Evolutionary conservation across 805 yeast species (phyloP).

Genomic region (Candida ipomoeae): DNA sequence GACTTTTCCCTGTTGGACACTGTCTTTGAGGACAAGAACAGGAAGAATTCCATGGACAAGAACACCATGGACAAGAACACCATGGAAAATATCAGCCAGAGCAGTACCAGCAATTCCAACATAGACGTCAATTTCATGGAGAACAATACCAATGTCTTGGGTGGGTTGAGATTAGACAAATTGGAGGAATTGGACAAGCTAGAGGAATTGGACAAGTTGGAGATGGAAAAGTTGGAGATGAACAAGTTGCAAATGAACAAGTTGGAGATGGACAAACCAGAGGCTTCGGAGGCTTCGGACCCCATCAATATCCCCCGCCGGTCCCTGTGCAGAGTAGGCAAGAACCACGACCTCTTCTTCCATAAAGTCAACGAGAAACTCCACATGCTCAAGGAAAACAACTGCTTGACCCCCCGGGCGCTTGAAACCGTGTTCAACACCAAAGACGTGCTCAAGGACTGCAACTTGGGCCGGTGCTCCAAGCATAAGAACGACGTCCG

Average conservation of each 20-base stretch:
- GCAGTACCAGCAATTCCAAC: not conserved
- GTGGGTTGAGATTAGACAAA: not conserved
- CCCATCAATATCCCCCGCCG: not conserved
- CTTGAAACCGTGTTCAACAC: slow-evolving; percentile 29
- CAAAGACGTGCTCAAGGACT: slow-evolving; percentile 24
- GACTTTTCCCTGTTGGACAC: not conserved
- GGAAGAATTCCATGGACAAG: no score
- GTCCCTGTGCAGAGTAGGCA: not conserved
- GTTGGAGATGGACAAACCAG: not conserved
- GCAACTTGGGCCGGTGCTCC: slow-evolving; percentile 5
- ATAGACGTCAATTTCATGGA: no score
- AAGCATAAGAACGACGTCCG: not conserved
- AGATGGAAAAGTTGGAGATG: no score
- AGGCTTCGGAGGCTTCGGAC: not conserved
- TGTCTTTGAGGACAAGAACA: not conserved
- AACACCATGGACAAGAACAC: no score
- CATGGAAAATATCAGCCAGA: no score
- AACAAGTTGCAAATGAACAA: not conserved
- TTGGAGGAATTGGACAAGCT: not conserved
- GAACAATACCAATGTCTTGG: no score
- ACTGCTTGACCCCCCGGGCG: slow-evolving; percentile 21
- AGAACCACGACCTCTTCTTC: slow-evolving; percentile 1
- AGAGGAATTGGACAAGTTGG: no score
- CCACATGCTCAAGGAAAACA: slow-evolving; percentile 15
- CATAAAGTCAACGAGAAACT: slow-evolving; percentile 17